Base-by-base conservation (phyloP, 805 yeast species). In the Isabelozyma gotoi region DNA sequence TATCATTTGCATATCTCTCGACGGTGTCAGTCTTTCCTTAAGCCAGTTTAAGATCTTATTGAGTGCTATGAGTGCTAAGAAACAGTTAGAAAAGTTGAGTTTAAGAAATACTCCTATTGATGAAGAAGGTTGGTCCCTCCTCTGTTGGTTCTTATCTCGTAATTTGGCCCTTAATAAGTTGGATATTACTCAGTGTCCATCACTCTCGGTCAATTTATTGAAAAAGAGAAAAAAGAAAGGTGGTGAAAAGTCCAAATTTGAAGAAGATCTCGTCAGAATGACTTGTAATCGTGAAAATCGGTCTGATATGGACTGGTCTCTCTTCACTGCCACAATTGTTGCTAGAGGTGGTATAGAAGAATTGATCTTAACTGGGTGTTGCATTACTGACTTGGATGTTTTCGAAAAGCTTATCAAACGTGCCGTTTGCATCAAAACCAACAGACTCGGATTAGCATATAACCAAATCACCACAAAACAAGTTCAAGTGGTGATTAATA, bases 271-370 rank as follows among this genome's bases (percentile, higher is more conserved):
- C 3, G 47, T 44, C 3, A 62, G 77, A 43, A 80, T 79, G 84
- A 44, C 52, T 4, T 69, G 77, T 48, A 77, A 77, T 54, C 55
- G 57, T 21, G 74, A 76, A 19, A 72, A 83, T 55, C 75, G 97
- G 45, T 78, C 88, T 2, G 83, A 81, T 43, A 82, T 84, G 84
- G 90, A 91, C 62, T 91, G 97, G 97, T 65, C 78, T 2, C 65
- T 88, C 38, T 76, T 92, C 44, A 80, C 82, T 2, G 85, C 87
- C 10, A 83, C 95, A 0, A 57, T 91, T 15, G 71, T 73, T 15
- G 77, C 76, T 15, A 71, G 96, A 49, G 84, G 84, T 34, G 92
- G 94, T 3, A 76, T 91, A 21, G 92, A 84, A 47, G 96, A 88
- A 56, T 65, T 91, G 44, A 73, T 88, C 32, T 62, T 91, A 39